Percentiles rank a stretch among this genome's conserved stretches.
Conservation (phyloP, 371 early-diverging fungal genomes). For the Mortierella sp. region DNA sequence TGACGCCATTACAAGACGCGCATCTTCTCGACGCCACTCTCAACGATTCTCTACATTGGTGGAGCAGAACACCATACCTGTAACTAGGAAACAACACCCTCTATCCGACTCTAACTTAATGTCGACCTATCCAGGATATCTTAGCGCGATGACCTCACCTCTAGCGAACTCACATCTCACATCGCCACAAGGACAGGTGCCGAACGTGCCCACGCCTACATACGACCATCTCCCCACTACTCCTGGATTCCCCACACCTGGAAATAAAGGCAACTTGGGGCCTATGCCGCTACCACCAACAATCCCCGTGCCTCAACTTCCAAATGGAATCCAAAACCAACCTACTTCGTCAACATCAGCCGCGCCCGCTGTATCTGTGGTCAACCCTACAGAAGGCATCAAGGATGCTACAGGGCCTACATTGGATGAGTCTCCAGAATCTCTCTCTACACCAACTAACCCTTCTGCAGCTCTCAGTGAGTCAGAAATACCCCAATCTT, state of each 20-base stretch:
- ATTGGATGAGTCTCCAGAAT: neutral
- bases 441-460: neutral
- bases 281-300: constrained; percentile 22
- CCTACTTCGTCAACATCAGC: neutral
- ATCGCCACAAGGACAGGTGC: neutral
- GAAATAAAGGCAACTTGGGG: constrained; percentile 9
- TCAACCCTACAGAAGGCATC: neutral
- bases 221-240: neutral
- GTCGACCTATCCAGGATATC: constrained; percentile 29
- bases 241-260: neutral
- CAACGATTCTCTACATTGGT: constrained; percentile 40
- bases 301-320: constrained; percentile 14
- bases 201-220: constrained; percentile 2
- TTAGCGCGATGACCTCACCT: constrained; percentile 14
- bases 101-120: constrained; percentile 21
- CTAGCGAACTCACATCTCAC: constrained; percentile 8
- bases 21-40: constrained; percentile 52
- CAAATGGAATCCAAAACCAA: neutral
- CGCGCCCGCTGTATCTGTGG: neutral
- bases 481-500: neutral
- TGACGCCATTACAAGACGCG: constrained; percentile 54
- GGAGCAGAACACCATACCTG: constrained; percentile 32
- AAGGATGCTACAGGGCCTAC: neutral
- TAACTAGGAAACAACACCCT: constrained; percentile 20
- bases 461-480: neutral